phyloP scores from a whole-genome alignment of 495 filamentous ascomycete species.

The Penicillium lividum region DNA sequence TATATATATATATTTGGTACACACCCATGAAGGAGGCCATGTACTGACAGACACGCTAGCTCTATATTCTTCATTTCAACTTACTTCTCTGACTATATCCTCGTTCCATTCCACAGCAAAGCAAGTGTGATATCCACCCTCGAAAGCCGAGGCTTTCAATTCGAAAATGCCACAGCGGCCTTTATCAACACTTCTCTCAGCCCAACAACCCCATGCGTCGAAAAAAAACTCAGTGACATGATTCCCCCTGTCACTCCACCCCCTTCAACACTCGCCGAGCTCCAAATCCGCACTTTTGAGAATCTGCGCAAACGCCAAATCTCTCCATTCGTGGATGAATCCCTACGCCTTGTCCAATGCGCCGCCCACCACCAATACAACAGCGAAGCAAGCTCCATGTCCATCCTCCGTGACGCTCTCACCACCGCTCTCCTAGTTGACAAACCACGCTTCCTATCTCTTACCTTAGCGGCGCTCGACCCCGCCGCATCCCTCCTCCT shows the following conservation, averaged over 20 bases:
- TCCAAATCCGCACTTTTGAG: slow-evolving; percentile 80
- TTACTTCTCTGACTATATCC: slow-evolving; percentile 96
- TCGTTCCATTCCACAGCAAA: slow-evolving; percentile 77
- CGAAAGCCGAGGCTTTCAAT: slow-evolving; percentile 78
- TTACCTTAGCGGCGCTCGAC: slow-evolving; percentile 84
- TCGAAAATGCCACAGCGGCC: slow-evolving; percentile 68
- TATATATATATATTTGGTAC: neutral
- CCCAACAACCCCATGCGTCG: slow-evolving; percentile 31
- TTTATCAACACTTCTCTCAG: slow-evolving; percentile 56
- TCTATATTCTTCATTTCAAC: slow-evolving; percentile 99
- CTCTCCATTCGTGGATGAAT: slow-evolving; percentile 65
- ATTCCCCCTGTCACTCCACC: slow-evolving; percentile 70
- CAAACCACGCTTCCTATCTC: slow-evolving; percentile 76
- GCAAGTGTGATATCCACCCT: slow-evolving; percentile 73
- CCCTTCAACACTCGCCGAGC: slow-evolving; percentile 70
- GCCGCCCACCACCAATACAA: slow-evolving; percentile 62
- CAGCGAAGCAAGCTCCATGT: slow-evolving; percentile 47
- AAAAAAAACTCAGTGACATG: slow-evolving; percentile 30
- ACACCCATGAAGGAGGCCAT: neutral
- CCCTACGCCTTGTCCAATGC: slow-evolving; percentile 78
- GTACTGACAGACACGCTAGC: slow-evolving; percentile 32
- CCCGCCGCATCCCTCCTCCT: slow-evolving; percentile 76
- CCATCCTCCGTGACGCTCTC: slow-evolving; percentile 47
- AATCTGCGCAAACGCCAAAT: slow-evolving; percentile 73
- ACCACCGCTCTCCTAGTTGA: slow-evolving; percentile 57